A percentile compares a stretch with the other conserved stretches of the same genome.
Conservation (phyloP, 2,329 filamentous ascomycete genomes). For the Penicillium sp. region DNA sequence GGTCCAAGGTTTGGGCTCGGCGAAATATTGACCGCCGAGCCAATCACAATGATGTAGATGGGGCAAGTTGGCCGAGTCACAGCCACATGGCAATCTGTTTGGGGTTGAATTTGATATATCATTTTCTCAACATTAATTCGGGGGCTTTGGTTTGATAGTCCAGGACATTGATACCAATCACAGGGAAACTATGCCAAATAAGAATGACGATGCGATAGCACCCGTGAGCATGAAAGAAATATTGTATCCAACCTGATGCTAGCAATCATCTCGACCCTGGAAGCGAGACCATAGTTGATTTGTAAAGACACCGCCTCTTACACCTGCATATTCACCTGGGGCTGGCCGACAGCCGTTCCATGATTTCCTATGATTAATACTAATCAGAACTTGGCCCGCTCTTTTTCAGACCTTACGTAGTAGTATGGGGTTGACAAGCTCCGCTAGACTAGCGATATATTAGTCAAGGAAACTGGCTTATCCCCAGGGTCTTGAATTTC, state of each 20-base stretch:
- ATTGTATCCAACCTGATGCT: not conserved
- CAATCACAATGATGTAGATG: not conserved
- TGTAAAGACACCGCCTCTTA: not conserved
- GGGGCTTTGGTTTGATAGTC: too few relatives aligned
- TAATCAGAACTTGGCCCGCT: not conserved
- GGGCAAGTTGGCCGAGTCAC: constrained; percentile 1
- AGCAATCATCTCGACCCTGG: not conserved
- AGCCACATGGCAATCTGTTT: not conserved
- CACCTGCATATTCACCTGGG: too few relatives aligned
- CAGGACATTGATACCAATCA: too few relatives aligned
- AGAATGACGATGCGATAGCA: too few relatives aligned
- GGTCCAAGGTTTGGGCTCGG: not conserved
- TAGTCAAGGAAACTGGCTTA: constrained; percentile 12
- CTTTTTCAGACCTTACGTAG: not conserved
- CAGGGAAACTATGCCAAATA: too few relatives aligned
- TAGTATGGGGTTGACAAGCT: not conserved
- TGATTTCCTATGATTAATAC: constrained; percentile 5
- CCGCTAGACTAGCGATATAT: not conserved
- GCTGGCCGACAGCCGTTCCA: not conserved
- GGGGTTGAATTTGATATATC: too few relatives aligned
- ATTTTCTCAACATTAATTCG: too few relatives aligned
- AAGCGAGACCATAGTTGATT: not conserved
- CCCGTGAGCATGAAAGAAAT: not conserved
- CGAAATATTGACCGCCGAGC: not conserved
- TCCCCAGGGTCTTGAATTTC: not conserved